phyloP scores from a whole-genome alignment of 2,329 filamentous ascomycete species.

The Chalara sp. region DNA sequence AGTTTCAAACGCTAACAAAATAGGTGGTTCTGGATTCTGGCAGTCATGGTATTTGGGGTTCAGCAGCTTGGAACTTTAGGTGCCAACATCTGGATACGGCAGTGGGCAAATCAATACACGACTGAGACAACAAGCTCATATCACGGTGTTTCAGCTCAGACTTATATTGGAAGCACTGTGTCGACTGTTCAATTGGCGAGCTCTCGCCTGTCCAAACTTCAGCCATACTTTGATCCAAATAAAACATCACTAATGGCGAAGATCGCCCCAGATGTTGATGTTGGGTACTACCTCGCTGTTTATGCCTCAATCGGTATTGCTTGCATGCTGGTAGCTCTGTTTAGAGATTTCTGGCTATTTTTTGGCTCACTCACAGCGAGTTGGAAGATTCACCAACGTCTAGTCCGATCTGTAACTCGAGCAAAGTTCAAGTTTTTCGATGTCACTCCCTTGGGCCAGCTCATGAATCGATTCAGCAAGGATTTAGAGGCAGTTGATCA shows the following conservation, averaged over 20 bases:
- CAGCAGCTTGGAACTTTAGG: slow-evolving; percentile 84
- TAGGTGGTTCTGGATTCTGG: slow-evolving; percentile 77
- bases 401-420: slow-evolving; percentile 74
- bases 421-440: slow-evolving; percentile 98
- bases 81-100: slow-evolving; percentile 88
- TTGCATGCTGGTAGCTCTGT: slow-evolving; percentile 75
- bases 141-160: slow-evolving; percentile 14
- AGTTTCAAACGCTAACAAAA: slow-evolving; percentile 7
- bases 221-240: slow-evolving; percentile 26
- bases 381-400: slow-evolving; percentile 68
- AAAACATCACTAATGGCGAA: slow-evolving; percentile 24
- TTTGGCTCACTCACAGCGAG: slow-evolving; percentile 87
- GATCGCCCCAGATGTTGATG: slow-evolving; percentile 56
- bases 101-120: slow-evolving; percentile 90
- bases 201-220: slow-evolving; percentile 20
- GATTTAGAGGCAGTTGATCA: slow-evolving; percentile 93
- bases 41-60: slow-evolving; percentile 65
- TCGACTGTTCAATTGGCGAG: slow-evolving; percentile 19
- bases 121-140: slow-evolving; percentile 11
- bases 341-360: slow-evolving; percentile 84
- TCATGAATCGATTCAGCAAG: slow-evolving; percentile 99
- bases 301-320: slow-evolving; percentile 74
- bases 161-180: slow-evolving; percentile 22
- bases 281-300: slow-evolving; percentile 74
- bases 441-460: slow-evolving; percentile 85